These are phyloP conservation scores for Mortierella sp. DNA, from an alignment of 371 early-diverging fungal genomes.

Conservation along the genomic window DNA sequence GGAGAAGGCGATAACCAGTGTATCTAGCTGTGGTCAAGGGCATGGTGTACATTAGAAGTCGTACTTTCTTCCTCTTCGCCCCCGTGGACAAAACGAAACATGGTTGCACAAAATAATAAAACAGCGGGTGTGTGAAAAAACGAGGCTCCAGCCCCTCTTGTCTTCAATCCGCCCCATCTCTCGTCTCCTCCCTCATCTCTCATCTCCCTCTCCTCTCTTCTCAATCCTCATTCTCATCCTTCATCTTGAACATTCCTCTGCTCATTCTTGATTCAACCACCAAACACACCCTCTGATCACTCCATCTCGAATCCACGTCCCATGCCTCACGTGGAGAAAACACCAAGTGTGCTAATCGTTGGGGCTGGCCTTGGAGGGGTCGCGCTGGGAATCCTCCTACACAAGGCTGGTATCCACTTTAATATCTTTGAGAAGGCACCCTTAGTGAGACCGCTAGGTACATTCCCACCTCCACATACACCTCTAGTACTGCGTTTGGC, in stretches of 20 bases:
- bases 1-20: no score
- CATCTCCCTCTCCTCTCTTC: background rate
- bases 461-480: background rate
- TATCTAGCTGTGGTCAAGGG: no score
- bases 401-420: conserved; percentile 5
- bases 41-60: no score
- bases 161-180: no score
- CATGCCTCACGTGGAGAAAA: background rate
- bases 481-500: no score
- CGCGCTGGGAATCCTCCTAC: conserved; percentile 5
- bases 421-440: conserved; percentile 4
- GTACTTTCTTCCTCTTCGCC: no score
- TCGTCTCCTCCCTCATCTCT: background rate
- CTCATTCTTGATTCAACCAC: background rate
- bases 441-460: background rate
- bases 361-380: conserved; percentile 20
- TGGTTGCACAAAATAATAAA: no score
- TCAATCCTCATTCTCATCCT: background rate
- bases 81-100: no score
- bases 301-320: background rate
- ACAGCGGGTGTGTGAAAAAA: no score
- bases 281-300: background rate
- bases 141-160: no score
- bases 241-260: no score
- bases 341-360: conserved; percentile 19